Evolutionary conservation across 139 green algal genomes (phyloP).

Genomic region (Coccomyxa sp.): DNA sequence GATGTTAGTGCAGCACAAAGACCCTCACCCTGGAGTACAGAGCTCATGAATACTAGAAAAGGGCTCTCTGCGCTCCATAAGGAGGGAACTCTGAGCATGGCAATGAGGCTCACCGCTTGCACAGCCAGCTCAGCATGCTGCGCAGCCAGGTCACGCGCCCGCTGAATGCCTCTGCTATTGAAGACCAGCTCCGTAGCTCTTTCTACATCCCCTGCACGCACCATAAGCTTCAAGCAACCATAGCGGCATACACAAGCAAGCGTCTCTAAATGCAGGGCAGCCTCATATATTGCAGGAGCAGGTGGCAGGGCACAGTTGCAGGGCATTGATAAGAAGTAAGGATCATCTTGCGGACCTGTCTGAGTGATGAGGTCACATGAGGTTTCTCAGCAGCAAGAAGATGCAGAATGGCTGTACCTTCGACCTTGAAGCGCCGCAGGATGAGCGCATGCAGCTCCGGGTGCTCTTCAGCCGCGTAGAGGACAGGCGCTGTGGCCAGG

Average conservation of each 20-base stretch:
- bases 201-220: conserved; percentile 78
- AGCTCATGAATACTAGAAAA: neutral
- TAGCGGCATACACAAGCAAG: no score
- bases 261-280: no score
- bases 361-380: no score
- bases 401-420: no score
- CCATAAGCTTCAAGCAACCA: no score
- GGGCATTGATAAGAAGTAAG: no score
- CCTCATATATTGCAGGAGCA: no score
- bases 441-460: conserved; percentile 70
- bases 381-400: no score
- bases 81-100: neutral
- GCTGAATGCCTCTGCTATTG: conserved; percentile 57
- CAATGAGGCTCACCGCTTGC: conserved; percentile 35
- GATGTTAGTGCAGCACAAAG: neutral
- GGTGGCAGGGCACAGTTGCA: no score
- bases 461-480: conserved; percentile 68
- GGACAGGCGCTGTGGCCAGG: conserved; percentile 90
- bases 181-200: conserved; percentile 16
- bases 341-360: no score
- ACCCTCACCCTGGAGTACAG: neutral
- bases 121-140: conserved; percentile 60
- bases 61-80: neutral
- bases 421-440: conserved; percentile 74
- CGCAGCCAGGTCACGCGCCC: conserved; percentile 64